A percentile compares a stretch with the other conserved stretches of the same genome.
These are phyloP conservation scores for Diddensiella caesifluorescens DNA, from an alignment of 805 yeast genomes.

Conservation along the genomic window DNA sequence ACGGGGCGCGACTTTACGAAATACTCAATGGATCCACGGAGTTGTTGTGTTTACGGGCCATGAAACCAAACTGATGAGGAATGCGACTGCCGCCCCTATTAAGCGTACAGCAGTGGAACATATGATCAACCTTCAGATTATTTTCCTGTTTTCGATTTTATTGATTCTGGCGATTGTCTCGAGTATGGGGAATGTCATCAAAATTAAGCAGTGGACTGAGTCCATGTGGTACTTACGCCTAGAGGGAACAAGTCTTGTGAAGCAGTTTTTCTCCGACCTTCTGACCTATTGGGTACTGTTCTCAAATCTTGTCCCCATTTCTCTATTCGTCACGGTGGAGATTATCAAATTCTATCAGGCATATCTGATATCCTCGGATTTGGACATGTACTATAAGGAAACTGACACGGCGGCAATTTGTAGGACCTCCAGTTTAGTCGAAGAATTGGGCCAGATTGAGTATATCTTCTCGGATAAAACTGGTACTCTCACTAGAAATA, in stretches of 20 bases:
- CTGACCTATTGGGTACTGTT: constrained; percentile 94
- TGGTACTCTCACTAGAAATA: constrained; percentile 91
- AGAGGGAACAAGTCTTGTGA: constrained; percentile 61
- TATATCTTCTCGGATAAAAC: constrained; percentile 96
- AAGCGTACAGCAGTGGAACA: constrained; percentile 96
- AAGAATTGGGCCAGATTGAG: constrained; percentile 95
- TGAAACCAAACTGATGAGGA: constrained; percentile 95
- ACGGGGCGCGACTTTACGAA: constrained; percentile 92
- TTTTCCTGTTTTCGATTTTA: constrained; percentile 78
- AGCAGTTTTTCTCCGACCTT: constrained; percentile 76
- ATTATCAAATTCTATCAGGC: constrained; percentile 95
- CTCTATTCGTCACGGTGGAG: constrained; percentile 89
- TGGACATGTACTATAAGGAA: constrained; percentile 84
- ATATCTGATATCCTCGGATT: constrained; percentile 83
- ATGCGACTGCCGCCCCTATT: constrained; percentile 98
- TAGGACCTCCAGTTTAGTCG: constrained; percentile 91
- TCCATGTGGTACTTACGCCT: constrained; percentile 60
- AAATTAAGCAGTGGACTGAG: constrained; percentile 47
- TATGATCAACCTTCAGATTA: constrained; percentile 85
- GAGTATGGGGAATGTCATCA: constrained; percentile 81
- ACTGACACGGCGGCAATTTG: constrained; percentile 94
- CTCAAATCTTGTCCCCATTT: constrained; percentile 96
- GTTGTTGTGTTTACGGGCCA: constrained; percentile 95
- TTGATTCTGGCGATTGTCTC: constrained; percentile 73
- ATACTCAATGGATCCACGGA: constrained; percentile 94